Evolutionary conservation across 2,329 filamentous ascomycete species (phyloP).

Genomic region (Colletotrichum caudatum): DNA sequence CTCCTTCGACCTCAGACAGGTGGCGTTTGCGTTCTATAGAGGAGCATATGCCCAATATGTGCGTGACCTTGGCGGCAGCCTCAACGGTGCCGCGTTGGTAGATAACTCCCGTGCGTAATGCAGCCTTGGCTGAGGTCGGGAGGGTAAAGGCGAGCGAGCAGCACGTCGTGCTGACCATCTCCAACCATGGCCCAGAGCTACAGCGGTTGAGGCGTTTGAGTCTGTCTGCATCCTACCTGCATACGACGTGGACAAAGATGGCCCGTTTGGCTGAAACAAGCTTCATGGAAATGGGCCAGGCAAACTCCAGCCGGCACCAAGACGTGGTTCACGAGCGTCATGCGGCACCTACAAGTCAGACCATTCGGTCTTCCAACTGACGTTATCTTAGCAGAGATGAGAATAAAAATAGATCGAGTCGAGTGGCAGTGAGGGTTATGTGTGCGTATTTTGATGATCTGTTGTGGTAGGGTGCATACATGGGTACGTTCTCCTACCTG

Average conservation of each 20-base stretch:
- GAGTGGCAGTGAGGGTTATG: background rate
- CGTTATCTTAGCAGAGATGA: background rate
- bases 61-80: slow-evolving; percentile 52
- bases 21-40: slow-evolving; percentile 55
- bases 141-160: background rate
- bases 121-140: background rate
- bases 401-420: background rate
- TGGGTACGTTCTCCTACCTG: no score
- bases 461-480: no score
- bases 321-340: background rate
- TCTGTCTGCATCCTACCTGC: no score
- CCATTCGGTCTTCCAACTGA: background rate
- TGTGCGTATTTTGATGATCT: no score
- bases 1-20: slow-evolving; percentile 58
- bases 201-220: background rate
- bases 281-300: background rate
- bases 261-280: no score
- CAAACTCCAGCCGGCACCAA: background rate
- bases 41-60: slow-evolving; percentile 65
- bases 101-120: slow-evolving; percentile 52
- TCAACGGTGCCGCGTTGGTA: slow-evolving; percentile 62
- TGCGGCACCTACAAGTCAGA: background rate
- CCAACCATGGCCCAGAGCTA: background rate
- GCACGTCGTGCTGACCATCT: background rate
- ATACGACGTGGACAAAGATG: no score